These are phyloP conservation scores for Solanum chacoense DNA, from an alignment of 305 asterid genomes.

Conservation along the genomic window DNA sequence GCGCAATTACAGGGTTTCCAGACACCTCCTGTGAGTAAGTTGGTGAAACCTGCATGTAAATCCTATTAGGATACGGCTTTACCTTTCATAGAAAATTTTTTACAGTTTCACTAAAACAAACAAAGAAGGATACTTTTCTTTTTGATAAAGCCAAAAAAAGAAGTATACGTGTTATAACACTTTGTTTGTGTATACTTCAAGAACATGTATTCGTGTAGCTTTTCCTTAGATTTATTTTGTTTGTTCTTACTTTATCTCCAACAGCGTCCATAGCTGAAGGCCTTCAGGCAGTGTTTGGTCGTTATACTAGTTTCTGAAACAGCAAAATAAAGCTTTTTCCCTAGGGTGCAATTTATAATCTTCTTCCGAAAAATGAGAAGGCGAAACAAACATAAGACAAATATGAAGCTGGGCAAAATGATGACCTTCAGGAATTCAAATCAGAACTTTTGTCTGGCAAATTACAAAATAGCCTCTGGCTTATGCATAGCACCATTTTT, in stretches of 20 bases:
- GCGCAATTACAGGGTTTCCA: conserved; percentile 60
- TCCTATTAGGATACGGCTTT: not conserved
- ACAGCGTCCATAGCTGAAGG: not conserved
- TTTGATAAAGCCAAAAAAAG: not conserved
- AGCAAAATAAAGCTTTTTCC: not conserved
- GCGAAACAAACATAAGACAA: not conserved
- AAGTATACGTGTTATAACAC: not conserved
- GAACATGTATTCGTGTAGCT: not conserved
- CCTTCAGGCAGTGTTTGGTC: not conserved
- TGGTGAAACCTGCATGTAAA: conserved; percentile 73
- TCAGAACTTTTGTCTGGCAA: not conserved
- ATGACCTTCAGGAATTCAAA: not conserved
- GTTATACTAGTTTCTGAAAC: not conserved
- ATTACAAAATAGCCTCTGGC: not conserved
- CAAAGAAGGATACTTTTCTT: not conserved
- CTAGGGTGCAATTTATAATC: not conserved
- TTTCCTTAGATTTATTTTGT: not conserved
- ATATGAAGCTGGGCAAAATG: not conserved
- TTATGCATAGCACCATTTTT: not conserved
- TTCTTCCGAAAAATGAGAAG: not conserved
- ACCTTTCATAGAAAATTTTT: not conserved
- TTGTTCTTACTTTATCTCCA: not conserved
- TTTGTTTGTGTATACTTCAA: not conserved
- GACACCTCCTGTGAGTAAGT: conserved; percentile 86
- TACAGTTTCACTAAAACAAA: not conserved